Evolutionary conservation across 345 rosid genomes (phyloP).

Genomic region (Gossypium stocksii): DNA sequence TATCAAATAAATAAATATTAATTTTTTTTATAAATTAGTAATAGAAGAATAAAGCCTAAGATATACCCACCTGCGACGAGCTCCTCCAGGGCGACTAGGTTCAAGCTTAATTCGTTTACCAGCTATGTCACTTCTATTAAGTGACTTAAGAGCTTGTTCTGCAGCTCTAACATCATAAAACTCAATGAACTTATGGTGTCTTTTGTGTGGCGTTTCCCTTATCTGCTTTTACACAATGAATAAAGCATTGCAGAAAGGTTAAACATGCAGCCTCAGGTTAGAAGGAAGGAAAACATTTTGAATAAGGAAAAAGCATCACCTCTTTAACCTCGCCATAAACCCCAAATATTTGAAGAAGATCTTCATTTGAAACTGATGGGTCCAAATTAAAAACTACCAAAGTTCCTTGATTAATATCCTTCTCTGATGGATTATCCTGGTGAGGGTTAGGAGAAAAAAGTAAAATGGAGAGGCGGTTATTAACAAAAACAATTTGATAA

Average conservation of each 20-base stretch:
- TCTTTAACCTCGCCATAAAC: conserved; percentile 76
- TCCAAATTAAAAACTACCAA: conserved; percentile 72
- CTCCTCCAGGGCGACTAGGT: conserved; percentile 85
- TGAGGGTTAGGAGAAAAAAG: background rate
- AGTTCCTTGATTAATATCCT: conserved; percentile 77
- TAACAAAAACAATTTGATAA: background rate
- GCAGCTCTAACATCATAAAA: conserved; percentile 77
- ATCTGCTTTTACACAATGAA: conserved; percentile 44
- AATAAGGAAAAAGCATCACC: conserved; percentile 30
- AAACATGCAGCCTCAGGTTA: conserved; percentile 6
- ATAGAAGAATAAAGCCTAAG: conserved; percentile 10
- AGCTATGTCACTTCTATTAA: conserved; percentile 69
- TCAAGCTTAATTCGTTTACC: conserved; percentile 82
- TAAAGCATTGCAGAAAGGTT: conserved; percentile 25
- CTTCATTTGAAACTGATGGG: conserved; percentile 68
- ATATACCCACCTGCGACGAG: conserved; percentile 51
- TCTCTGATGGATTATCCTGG: conserved; percentile 76
- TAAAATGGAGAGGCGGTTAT: background rate
- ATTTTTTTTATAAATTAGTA: background rate
- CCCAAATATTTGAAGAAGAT: conserved; percentile 62
- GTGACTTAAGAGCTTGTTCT: conserved; percentile 67
- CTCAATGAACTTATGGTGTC: conserved; percentile 78
- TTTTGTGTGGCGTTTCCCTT: conserved; percentile 76
- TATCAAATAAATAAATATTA: background rate
- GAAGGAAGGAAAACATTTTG: background rate